These are phyloP conservation scores for Puya raimondii DNA, from an alignment of 176 grass and related monocot genomes.

Conservation along the genomic window DNA sequence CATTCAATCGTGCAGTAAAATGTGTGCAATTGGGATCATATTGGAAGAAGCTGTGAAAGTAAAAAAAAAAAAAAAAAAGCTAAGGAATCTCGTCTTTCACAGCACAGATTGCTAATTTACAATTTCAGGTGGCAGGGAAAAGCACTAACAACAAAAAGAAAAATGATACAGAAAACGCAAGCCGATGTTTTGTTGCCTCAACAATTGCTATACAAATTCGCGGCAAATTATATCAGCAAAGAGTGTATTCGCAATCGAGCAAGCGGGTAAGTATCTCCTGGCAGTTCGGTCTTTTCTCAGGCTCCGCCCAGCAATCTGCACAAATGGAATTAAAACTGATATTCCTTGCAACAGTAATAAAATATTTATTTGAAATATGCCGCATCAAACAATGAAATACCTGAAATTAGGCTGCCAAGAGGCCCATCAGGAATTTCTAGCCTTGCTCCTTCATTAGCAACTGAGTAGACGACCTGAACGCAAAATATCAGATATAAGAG, in stretches of 20 bases:
- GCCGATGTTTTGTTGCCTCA: slow-evolving; percentile 22
- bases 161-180: slow-evolving; percentile 22
- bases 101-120: slow-evolving; percentile 46
- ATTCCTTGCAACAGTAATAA: slow-evolving; percentile 18
- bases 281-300: slow-evolving; percentile 67
- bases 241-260: slow-evolving; percentile 85
- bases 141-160: slow-evolving; percentile 9
- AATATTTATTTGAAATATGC: neutral
- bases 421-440: slow-evolving; percentile 93
- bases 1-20: neutral
- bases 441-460: slow-evolving; percentile 82
- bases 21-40: slow-evolving; percentile 2
- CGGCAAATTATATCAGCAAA: slow-evolving; percentile 53
- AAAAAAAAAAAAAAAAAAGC: slow-evolving; percentile 3
- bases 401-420: slow-evolving; percentile 76
- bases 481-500: slow-evolving; percentile 8
- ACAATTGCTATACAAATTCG: slow-evolving; percentile 41
- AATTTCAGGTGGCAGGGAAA: slow-evolving; percentile 28
- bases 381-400: slow-evolving; percentile 22
- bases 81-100: slow-evolving; percentile 34
- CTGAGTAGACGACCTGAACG: slow-evolving; percentile 75
- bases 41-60: slow-evolving; percentile 25
- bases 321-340: neutral
- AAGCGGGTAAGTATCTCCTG: slow-evolving; percentile 93
- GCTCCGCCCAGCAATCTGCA: slow-evolving; percentile 92